Base-by-base conservation (phyloP, 148 eudicot species). In the Arctostaphylos glauca region DNA sequence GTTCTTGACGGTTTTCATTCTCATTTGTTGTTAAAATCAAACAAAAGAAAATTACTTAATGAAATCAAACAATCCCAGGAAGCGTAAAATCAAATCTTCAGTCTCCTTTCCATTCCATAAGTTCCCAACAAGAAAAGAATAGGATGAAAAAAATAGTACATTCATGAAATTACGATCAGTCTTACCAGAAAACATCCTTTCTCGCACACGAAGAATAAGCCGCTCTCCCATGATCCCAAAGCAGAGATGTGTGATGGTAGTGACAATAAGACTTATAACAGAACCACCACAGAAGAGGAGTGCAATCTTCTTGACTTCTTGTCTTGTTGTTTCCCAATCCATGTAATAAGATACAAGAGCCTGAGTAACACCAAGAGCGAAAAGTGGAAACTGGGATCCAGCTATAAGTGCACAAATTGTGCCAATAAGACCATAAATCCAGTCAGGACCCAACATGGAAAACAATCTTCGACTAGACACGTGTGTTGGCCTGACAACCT, bases 151-250 rank as follows among this genome's bases (percentile, higher is more conserved):
- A 49, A n/a, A 14, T 74, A 48, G 3, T 48, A 74, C 77, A n/a
- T 74, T n/a, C 9, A 48, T 55, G 31, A 15, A 31, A 31, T 12
- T 4, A 78, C 14, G 5, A 49, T 79, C 54, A 25, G 9, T 52
- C 38, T 87, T 93, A 96, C 99, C 98, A 31, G 98, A 87, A 88
- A 96, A 96, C 98, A 96, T 94, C 87, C 74, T 91, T 83, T 96
- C 90, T 82, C 98, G 89, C 59, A 96, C 95, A 38, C 97, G 97
- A 84, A 96, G 95, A 23, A 98, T 96, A 80, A 96, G 97, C 81
- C 97, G 89, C 84, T 96, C 99, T 86, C 98, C 99, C 89, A 96
- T 90, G 84, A 96, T 92, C 66, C 99, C 99, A 70, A 94, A 92
- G 81, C 89, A 89, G 13, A 89, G 83, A 83, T 96, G 97, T 64